phyloP scores from a whole-genome alignment of 345 rosid genomes.

The Litchi chinensis region DNA sequence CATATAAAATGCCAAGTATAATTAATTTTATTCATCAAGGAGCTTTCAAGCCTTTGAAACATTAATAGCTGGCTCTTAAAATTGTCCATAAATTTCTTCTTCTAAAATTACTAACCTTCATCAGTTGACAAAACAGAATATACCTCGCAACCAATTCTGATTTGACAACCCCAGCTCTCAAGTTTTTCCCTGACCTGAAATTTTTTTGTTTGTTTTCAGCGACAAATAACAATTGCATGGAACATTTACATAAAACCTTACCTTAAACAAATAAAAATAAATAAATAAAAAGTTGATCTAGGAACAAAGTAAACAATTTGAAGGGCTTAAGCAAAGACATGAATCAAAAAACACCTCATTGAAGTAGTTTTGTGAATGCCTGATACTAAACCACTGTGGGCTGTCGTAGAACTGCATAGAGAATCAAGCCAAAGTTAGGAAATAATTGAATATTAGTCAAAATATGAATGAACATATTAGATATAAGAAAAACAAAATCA shows the following conservation, averaged over 20 bases:
- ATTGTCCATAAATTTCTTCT: not conserved
- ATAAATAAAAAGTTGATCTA: not conserved
- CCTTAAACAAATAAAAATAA: not conserved
- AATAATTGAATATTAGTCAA: not conserved
- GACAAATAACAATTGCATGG: not conserved
- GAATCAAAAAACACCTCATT: constrained; percentile 47
- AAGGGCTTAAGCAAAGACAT: not conserved
- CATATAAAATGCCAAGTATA: no score
- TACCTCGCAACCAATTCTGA: constrained; percentile 61
- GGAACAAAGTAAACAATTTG: not conserved
- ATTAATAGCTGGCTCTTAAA: not conserved
- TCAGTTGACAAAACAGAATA: constrained; percentile 48
- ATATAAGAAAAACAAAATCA: no score
- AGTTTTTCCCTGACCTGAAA: constrained; percentile 66
- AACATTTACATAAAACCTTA: not conserved
- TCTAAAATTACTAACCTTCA: constrained; percentile 38
- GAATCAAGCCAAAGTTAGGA: not conserved
- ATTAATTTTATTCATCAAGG: not conserved
- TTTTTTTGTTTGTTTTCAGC: not conserved
- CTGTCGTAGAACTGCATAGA: constrained; percentile 66
- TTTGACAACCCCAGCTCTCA: constrained; percentile 64
- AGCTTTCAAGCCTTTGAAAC: not conserved
- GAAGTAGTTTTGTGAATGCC: constrained; percentile 66
- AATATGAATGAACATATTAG: no score
- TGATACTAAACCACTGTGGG: constrained; percentile 85